Conservation (phyloP, 2,329 filamentous ascomycete species). For the Paraphoma chrysanthemicola region DNA sequence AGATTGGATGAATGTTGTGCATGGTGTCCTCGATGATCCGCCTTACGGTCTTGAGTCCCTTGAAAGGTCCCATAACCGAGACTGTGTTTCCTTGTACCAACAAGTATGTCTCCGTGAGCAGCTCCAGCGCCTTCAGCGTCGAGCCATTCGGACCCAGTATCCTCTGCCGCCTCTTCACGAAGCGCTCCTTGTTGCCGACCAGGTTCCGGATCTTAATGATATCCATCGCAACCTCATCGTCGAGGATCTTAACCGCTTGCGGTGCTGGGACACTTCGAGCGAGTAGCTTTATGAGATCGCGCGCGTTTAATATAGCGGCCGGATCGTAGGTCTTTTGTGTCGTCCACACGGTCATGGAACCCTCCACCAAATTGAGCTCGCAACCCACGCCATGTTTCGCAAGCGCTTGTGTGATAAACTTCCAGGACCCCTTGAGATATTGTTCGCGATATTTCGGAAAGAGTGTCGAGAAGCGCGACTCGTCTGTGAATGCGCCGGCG, state of each 20-base stretch:
- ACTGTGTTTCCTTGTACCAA: conserved; percentile 98
- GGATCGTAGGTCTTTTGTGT: conserved; percentile 92
- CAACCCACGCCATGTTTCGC: conserved; percentile 90
- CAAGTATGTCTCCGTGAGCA: conserved; percentile 86
- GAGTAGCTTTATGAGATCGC: conserved; percentile 92
- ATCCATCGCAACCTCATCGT: conserved; percentile 90
- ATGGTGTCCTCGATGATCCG: conserved; percentile 90
- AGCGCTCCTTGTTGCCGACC: conserved; percentile 91
- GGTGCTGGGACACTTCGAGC: conserved; percentile 85
- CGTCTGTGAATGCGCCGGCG: conserved; percentile 86
- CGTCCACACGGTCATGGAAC: conserved; percentile 95
- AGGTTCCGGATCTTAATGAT: conserved; percentile 94
- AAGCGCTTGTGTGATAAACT: conserved; percentile 83
- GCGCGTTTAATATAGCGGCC: conserved; percentile 88
- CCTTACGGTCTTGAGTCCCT: conserved; percentile 90
- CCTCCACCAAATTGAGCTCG: conserved; percentile 91
- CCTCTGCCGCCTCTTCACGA: conserved; percentile 91
- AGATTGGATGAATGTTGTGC: conserved; percentile 87
- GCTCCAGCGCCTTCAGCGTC: conserved; percentile 91
- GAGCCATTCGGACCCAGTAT: conserved; percentile 91
- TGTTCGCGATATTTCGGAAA: conserved; percentile 98
- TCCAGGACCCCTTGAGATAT: conserved; percentile 93
- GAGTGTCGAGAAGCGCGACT: conserved; percentile 84
- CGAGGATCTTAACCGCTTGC: conserved; percentile 91
- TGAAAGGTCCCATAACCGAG: conserved; percentile 87